Evolutionary conservation across 1,139 yeast species (phyloP).

Genomic region (Hemisphaericaspora subhashii): DNA sequence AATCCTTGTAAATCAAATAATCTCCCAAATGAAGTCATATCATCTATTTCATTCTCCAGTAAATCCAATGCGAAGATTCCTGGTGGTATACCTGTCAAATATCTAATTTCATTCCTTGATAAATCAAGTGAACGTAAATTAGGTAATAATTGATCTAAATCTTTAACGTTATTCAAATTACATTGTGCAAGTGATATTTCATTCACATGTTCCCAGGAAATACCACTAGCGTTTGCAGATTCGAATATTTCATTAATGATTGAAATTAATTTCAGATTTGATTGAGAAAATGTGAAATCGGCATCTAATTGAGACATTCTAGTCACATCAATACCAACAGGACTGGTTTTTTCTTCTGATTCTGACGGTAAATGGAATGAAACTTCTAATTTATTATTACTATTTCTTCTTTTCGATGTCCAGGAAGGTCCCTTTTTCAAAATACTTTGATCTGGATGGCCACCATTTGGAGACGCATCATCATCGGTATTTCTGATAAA

Average conservation of each 20-base stretch:
- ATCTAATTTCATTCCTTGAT: conserved; percentile 43
- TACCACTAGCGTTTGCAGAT: conserved; percentile 20
- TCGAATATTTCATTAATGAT: conserved; percentile 48
- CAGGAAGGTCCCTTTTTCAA: conserved; percentile 12
- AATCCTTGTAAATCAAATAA: conserved; percentile 45
- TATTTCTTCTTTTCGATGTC: conserved; percentile 10
- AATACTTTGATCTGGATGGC: conserved; percentile 11
- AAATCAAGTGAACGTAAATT: conserved; percentile 38
- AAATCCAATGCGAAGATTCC: conserved; percentile 37
- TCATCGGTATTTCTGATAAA: too few species aligned
- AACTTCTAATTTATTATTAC: conserved; percentile 34
- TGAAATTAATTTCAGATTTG: conserved; percentile 45
- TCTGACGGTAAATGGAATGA: conserved; percentile 41
- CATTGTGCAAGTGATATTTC: conserved; percentile 36
- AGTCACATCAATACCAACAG: conserved; percentile 32
- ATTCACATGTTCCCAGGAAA: conserved; percentile 44
- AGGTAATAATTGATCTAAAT: conserved; percentile 47
- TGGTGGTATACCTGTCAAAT: conserved; percentile 48
- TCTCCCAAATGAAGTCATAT: conserved; percentile 41
- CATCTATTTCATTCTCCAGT: conserved; percentile 38
- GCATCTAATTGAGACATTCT: conserved; percentile 39
- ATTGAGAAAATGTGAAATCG: conserved; percentile 51
- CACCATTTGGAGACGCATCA: conserved; percentile 2
- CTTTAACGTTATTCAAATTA: conserved; percentile 42
- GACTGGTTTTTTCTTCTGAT: conserved; percentile 18